Percentiles rank a stretch among this genome's conserved stretches.
Conservation (phyloP, 1,284 basidiomycete genomes). For the Polyporus tsugae region DNA sequence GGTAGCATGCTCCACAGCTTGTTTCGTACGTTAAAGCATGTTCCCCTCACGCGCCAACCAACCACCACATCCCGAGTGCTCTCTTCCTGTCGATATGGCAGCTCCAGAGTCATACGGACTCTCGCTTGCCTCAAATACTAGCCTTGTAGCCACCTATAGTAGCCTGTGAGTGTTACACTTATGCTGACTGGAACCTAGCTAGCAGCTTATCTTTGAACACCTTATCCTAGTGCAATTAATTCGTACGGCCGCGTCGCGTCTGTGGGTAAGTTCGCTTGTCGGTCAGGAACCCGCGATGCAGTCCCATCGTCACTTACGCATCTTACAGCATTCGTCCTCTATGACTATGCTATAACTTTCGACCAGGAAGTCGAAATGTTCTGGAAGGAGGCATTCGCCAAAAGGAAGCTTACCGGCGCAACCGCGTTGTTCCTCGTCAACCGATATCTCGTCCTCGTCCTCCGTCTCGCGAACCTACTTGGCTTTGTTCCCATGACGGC, state of each 20-base stretch:
- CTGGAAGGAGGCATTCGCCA: slow-evolving; percentile 11
- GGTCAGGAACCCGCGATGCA: not conserved
- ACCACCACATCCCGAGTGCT: not conserved
- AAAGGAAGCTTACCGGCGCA: not conserved
- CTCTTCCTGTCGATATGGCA: not conserved
- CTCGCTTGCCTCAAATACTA: not conserved
- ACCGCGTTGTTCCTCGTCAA: slow-evolving; percentile 16
- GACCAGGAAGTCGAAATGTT: slow-evolving; percentile 17
- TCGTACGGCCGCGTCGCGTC: not conserved
- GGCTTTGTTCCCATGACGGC: slow-evolving; percentile 15
- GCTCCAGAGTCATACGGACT: not conserved
- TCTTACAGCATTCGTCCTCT: not conserved
- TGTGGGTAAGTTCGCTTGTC: not conserved
- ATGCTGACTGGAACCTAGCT: not conserved
- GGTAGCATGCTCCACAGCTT: not conserved
- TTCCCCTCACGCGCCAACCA: not conserved
- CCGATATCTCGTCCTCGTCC: slow-evolving; percentile 10
- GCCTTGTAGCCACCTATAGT: not conserved
- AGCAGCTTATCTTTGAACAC: not conserved
- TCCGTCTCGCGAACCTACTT: slow-evolving; percentile 7
- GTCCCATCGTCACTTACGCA: not conserved
- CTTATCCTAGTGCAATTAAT: not conserved
- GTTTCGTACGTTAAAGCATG: no score
- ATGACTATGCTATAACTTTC: slow-evolving; percentile 17
- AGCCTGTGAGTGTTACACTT: not conserved